Conservation (phyloP, 2,329 filamentous ascomycete species). For the Pestalotiopsis sp. region DNA sequence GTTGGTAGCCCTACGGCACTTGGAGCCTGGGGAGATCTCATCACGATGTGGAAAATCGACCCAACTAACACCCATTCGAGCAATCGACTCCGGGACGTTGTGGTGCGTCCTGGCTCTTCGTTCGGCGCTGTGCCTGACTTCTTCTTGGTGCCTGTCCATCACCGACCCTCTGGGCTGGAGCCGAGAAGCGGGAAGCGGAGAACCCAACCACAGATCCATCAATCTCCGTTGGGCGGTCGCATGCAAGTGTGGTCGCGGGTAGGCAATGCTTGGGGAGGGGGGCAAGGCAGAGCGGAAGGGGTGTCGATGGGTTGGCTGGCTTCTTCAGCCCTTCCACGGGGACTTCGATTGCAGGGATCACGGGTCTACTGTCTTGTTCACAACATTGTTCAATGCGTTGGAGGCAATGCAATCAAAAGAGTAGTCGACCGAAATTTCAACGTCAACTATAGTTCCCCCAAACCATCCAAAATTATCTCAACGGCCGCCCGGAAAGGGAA, state of each 20-base stretch:
- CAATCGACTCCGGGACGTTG: slow-evolving; percentile 9
- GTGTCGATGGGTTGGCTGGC: background rate
- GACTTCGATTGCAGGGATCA: slow-evolving; percentile 7
- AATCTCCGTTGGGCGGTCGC: background rate
- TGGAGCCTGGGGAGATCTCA: background rate
- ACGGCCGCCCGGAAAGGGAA: background rate
- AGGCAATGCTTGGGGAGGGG: background rate
- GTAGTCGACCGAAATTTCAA: background rate
- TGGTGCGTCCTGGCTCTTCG: background rate
- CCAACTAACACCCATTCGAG: slow-evolving; percentile 10
- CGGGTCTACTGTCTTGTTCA: background rate
- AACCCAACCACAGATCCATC: slow-evolving; percentile 13
- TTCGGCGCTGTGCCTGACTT: slow-evolving; percentile 6
- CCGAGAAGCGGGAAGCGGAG: slow-evolving; percentile 16
- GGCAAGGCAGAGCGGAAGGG: too few species aligned
- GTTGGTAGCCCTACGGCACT: slow-evolving; percentile 1
- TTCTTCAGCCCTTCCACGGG: slow-evolving; percentile 12
- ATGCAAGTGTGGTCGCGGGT: slow-evolving; percentile 1
- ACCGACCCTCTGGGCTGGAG: slow-evolving; percentile 13
- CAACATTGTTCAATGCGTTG: slow-evolving; percentile 3
- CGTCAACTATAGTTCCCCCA: background rate
- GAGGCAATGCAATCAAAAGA: slow-evolving; percentile 1
- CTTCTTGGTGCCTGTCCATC: slow-evolving; percentile 11
- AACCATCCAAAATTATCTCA: background rate
- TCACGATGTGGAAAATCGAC: background rate